phyloP scores from a whole-genome alignment of 176 grass and related monocot genomes.

The Carex kokanica region DNA sequence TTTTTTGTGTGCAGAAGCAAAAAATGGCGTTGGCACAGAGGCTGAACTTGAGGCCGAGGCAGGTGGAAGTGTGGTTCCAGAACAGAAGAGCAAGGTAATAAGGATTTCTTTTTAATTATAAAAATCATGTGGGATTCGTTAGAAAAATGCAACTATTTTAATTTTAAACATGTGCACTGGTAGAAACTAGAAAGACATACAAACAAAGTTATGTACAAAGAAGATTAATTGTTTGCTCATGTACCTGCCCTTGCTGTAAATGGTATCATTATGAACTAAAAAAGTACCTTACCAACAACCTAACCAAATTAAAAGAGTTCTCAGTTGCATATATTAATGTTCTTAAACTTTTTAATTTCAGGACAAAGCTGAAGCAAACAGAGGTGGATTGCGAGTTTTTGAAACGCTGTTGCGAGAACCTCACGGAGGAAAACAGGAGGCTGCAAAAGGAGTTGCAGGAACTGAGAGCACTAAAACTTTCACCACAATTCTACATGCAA shows the following conservation, averaged over 20 bases:
- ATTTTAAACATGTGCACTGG: not conserved
- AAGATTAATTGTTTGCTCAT: too few relatives aligned
- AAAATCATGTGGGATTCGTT: not conserved
- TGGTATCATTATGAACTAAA: too few relatives aligned
- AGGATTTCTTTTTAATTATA: slow-evolving; percentile 32
- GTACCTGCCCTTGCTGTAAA: too few relatives aligned
- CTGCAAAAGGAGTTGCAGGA: slow-evolving; percentile 82
- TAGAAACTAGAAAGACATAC: not conserved
- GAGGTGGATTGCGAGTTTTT: slow-evolving; percentile 93
- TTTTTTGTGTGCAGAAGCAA: slow-evolving; percentile 57
- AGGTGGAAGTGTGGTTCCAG: slow-evolving; percentile 97
- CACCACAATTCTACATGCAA: slow-evolving; percentile 60
- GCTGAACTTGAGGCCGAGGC: slow-evolving; percentile 65
- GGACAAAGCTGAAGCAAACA: slow-evolving; percentile 95
- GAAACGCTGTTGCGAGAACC: slow-evolving; percentile 87
- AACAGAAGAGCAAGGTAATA: slow-evolving; percentile 80
- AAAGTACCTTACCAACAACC: not conserved
- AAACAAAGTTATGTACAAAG: not conserved
- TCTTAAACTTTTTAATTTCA: slow-evolving; percentile 1
- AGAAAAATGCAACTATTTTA: not conserved
- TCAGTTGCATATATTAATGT: not conserved
- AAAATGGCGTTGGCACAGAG: slow-evolving; percentile 70
- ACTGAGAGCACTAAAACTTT: slow-evolving; percentile 74
- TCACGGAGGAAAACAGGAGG: slow-evolving; percentile 89
- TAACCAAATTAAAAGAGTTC: not conserved